Percentiles rank a stretch among this genome's conserved stretches.
These are phyloP conservation scores for Radiomyces spectabilis DNA, from an alignment of 192 early-diverging fungal species.

Conservation along the genomic window DNA sequence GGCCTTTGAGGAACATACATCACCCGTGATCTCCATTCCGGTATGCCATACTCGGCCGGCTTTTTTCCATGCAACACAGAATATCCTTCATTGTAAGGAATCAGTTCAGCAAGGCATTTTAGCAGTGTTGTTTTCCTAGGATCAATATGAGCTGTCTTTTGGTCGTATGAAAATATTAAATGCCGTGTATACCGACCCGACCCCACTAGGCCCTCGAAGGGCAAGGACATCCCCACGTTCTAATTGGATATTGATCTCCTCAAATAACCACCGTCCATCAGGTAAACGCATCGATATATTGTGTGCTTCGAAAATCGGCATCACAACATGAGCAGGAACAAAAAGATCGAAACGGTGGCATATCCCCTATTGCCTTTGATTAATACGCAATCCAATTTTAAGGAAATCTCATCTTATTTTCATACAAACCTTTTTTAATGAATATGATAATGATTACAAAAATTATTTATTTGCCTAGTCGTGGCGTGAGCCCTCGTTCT, in stretches of 20 bases:
- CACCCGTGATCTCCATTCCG: conserved; percentile 67
- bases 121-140: conserved; percentile 76
- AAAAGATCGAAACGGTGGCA: too few relatives aligned
- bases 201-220: conserved; percentile 64
- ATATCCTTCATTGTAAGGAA: conserved; percentile 52
- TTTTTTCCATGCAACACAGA: conserved; percentile 45
- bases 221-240: conserved; percentile 46
- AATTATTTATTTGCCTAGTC: too few relatives aligned
- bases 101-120: conserved; percentile 72
- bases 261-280: conserved; percentile 45
- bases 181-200: conserved; percentile 37
- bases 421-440: too few relatives aligned
- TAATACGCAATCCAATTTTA: too few relatives aligned
- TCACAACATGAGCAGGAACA: too few relatives aligned
- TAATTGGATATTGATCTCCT: conserved; percentile 48
- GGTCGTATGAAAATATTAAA: neutral
- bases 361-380: too few relatives aligned
- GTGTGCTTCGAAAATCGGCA: conserved; percentile 1
- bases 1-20: conserved; percentile 86
- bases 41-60: conserved; percentile 51
- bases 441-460: too few relatives aligned
- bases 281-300: conserved; percentile 13
- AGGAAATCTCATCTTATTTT: too few relatives aligned
- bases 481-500: too few relatives aligned
- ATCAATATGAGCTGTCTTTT: neutral